Conservation (phyloP, 768 basidiomycete genomes). For the Leccinum broughii region DNA sequence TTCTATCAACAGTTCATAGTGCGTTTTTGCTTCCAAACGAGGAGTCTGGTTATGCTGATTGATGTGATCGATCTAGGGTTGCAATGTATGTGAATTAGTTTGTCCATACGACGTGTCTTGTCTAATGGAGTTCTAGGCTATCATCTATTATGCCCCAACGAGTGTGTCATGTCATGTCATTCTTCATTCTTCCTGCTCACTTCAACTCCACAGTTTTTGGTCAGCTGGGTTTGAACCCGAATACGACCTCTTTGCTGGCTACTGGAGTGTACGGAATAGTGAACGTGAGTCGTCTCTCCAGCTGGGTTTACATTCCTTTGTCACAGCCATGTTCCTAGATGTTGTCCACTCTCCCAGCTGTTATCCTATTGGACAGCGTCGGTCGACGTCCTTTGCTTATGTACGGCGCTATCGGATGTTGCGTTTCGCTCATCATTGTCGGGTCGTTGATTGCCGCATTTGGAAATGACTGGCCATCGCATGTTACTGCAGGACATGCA, state of each 20-base stretch:
- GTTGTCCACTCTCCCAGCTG: slow-evolving; percentile 37
- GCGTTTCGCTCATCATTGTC: slow-evolving; percentile 29
- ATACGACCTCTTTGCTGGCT: slow-evolving; percentile 43
- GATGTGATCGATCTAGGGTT: slow-evolving; percentile 19
- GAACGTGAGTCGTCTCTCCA: slow-evolving; percentile 18
- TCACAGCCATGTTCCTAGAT: slow-evolving; percentile 21
- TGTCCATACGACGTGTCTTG: neutral
- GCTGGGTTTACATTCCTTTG: neutral
- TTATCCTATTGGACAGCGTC: slow-evolving; percentile 38
- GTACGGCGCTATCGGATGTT: slow-evolving; percentile 39
- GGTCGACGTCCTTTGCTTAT: slow-evolving; percentile 43
- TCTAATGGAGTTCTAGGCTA: slow-evolving; percentile 21
- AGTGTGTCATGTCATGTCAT: slow-evolving; percentile 13
- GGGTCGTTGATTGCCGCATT: slow-evolving; percentile 30
- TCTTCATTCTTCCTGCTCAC: slow-evolving; percentile 12
- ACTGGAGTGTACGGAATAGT: slow-evolving; percentile 42
- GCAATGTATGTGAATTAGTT: slow-evolving; percentile 22
- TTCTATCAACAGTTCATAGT: slow-evolving; percentile 36
- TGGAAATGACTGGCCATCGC: slow-evolving; percentile 31
- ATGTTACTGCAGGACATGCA: slow-evolving; percentile 26
- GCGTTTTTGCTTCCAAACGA: slow-evolving; percentile 2
- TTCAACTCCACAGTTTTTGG: slow-evolving; percentile 36
- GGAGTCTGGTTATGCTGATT: neutral
- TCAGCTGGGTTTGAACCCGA: slow-evolving; percentile 41
- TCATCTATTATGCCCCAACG: slow-evolving; percentile 30